These are phyloP conservation scores for Collybia sp. DNA, from an alignment of 768 basidiomycete species.

Conservation along the genomic window DNA sequence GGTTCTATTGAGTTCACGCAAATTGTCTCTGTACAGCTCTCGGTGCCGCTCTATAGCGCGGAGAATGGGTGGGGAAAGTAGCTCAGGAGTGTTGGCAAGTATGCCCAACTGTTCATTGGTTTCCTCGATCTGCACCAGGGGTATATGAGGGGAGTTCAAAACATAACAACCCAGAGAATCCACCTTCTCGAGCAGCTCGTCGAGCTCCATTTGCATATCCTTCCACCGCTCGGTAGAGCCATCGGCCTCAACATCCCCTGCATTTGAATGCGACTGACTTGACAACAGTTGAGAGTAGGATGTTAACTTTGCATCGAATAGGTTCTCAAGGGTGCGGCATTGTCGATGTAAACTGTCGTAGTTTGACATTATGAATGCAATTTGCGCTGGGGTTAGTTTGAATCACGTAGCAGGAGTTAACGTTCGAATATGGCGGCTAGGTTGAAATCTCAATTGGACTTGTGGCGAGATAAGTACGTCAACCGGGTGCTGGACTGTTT, in stretches of 20 bases:
- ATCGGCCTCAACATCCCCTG: slow-evolving; percentile 63
- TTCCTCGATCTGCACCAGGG: slow-evolving; percentile 64
- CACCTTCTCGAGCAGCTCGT: slow-evolving; percentile 84
- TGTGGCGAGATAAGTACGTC: no score
- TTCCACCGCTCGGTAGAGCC: slow-evolving; percentile 71
- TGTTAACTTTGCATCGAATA: slow-evolving; percentile 88
- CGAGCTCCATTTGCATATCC: slow-evolving; percentile 83
- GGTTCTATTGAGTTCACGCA: slow-evolving; percentile 79
- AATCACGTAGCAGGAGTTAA: no score
- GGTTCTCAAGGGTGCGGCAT: slow-evolving; percentile 88
- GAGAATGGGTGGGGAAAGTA: slow-evolving; percentile 78
- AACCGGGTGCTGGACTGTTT: no score
- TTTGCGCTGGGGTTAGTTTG: not conserved
- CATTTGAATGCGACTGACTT: slow-evolving; percentile 41
- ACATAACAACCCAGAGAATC: slow-evolving; percentile 5
- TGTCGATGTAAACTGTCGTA: slow-evolving; percentile 91
- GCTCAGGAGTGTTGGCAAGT: slow-evolving; percentile 63
- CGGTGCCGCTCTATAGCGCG: slow-evolving; percentile 88
- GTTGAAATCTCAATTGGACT: no score
- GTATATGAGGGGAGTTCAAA: slow-evolving; percentile 3
- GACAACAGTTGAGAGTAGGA: slow-evolving; percentile 86
- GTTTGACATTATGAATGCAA: slow-evolving; percentile 47
- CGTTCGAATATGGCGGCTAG: no score
- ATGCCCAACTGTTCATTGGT: slow-evolving; percentile 75
- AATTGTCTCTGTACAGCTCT: slow-evolving; percentile 86